Evolutionary conservation across 371 early-diverging fungal genomes (phyloP).

Genomic region (Hamiltosporidium tvaerminnensis): DNA sequence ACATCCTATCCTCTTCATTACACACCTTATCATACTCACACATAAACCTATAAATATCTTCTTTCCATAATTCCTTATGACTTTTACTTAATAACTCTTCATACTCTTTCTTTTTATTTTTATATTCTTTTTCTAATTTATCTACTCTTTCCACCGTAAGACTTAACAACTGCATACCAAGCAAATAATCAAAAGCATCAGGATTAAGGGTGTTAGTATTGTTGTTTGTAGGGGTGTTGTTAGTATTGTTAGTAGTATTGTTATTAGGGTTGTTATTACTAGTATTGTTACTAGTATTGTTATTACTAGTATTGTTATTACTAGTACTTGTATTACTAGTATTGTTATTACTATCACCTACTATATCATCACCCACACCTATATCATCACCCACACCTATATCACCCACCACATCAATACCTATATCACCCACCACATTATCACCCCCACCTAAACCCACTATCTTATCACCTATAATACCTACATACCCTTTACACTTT

Average conservation of each 20-base stretch:
- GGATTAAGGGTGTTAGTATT: conserved; percentile 45
- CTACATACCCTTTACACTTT: conserved; percentile 58
- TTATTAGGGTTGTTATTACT: too few relatives aligned
- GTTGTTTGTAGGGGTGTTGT: conserved; percentile 29
- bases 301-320: too few relatives aligned
- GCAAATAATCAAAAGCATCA: conserved; percentile 63
- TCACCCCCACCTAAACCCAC: conserved; percentile 5
- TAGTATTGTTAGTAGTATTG: too few relatives aligned
- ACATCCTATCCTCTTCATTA: too few relatives aligned
- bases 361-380: too few relatives aligned
- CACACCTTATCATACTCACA: too few relatives aligned
- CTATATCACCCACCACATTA: conserved; percentile 15
- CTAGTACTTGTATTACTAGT: background rate
- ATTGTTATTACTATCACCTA: conserved; percentile 33
- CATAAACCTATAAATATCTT: conserved; percentile 60
- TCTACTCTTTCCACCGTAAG: conserved; percentile 76
- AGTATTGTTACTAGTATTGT: too few relatives aligned
- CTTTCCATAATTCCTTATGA: conserved; percentile 68
- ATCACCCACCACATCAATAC: too few relatives aligned
- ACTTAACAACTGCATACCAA: conserved; percentile 74
- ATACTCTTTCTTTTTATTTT: conserved; percentile 59
- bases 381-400: too few relatives aligned
- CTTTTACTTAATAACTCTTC: conserved; percentile 58
- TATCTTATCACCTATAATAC: conserved; percentile 56
- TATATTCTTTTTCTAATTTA: conserved; percentile 61